Base-by-base conservation (phyloP, 1,284 basidiomycete genomes). In the Sporisorium exsertum region DNA sequence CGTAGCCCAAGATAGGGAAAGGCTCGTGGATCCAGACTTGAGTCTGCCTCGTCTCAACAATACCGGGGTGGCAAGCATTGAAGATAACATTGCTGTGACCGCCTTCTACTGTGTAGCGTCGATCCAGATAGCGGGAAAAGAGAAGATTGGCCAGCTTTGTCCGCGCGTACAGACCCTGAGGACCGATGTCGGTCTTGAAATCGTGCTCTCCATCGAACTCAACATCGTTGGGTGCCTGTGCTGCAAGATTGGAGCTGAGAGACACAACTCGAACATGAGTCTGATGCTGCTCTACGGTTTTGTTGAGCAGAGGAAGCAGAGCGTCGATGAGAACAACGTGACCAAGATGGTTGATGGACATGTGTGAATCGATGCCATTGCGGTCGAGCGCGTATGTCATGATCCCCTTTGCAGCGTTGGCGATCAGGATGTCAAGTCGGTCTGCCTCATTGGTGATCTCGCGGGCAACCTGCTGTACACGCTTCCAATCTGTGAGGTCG, bases 21-120 rank as follows among this genome's bases (percentile, higher is more conserved):
- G 66, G 66, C 45, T 69, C 66, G 52, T 69, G 66, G n/a, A 69
- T 69, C 66, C 60, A 69, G 20, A 59, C 60, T 12, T 59, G 29
- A 9, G 61, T 64, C 47, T 69, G 66, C 10, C 66, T 54, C 8
- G 66, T 69, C 26, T 69, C 61, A n/a, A 69, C 66, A 1, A 69
- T 42, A 6, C 66, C 66, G 3, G 66, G 66, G 42, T 69, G 66
- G 18, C 66, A 69, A 6, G 66, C 66, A 40, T 69, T 69, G 51
- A 69, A 69, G 40, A 69, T 43, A 37, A 69, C 43, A 16, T 63
- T 27, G 45, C 35, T 56, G 52, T 64, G 60, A 15, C 53, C 52
- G 12, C 43, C 56, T 29, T 40, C 32, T 7, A 47, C 26, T 16
- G 55, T 50, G 35, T 63, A 69, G n/a, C 46, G 43, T 47, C 59